Base-by-base conservation (phyloP, 2,329 filamentous ascomycete species). In the Amesomyces nigricolor region DNA sequence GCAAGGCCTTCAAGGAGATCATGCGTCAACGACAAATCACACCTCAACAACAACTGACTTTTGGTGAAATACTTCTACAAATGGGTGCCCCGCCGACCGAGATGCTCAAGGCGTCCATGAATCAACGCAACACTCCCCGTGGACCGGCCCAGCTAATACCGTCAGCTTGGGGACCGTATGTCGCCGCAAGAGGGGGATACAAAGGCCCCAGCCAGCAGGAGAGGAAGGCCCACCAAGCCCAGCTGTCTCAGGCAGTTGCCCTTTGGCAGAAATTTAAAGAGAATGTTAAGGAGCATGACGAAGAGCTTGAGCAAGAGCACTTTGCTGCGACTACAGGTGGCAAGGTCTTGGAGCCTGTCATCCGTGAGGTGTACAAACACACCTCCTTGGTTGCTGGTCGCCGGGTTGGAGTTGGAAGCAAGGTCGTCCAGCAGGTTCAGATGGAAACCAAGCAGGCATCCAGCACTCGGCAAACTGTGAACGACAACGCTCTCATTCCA, bases 301-400 rank as follows among this genome's bases (percentile, higher is more conserved):
- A 55, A 37, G n/a, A 43, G 11, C 13, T 58, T 3, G 14, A 26
- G 2, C 48, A 39, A 9, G 42, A 56, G 16, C 37, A 26, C 5
- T 19, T 35, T 6, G n/a, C 46, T 6, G n/a, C 46, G 40, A 19
- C 22, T 1, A 6, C 39, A 11, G 11, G 6, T 3, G 11, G 46
- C 45, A 40, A 39, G 8, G 37, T 13, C 11, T 26, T 35, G 2
- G 39, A 16, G 26, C 22, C 22, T 1, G 19, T 40, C 1, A 52
- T 61, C 19, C 42, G 13, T 1, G 62, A 63, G 1, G 53, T 56
- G 0, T 62, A 62, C 16, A 58, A 51, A 26, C 57, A 53, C 8
- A 61, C 57, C 1, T 40, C 47, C 1, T 16, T 61, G 6, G 47
- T 56, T 4, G 39, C 58, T 4, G 60, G 58, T 2, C 44, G 26